Conservation (phyloP, 176 grass and related monocot genomes). For the Metroxylon sagu region DNA sequence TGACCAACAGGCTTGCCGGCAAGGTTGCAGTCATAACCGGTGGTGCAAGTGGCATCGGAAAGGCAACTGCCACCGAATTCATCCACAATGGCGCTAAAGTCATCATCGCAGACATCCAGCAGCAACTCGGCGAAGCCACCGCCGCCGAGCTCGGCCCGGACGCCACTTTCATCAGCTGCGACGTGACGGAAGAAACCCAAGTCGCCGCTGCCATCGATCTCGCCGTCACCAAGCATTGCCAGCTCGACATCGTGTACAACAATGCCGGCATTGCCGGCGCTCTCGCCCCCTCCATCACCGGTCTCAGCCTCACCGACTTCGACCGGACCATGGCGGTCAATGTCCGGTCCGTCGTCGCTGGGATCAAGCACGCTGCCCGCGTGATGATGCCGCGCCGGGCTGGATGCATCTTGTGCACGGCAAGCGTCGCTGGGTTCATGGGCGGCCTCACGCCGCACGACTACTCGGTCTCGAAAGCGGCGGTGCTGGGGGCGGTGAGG, state of each 20-base stretch:
- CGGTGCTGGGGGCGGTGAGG: conserved; percentile 32
- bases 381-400: conserved; percentile 46
- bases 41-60: conserved; percentile 50
- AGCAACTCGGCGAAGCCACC: conserved; percentile 20
- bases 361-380: conserved; percentile 71
- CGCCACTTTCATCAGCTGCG: conserved; percentile 34
- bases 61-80: conserved; percentile 38
- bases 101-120: conserved; percentile 49
- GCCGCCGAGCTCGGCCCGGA: conserved; percentile 34
- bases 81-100: conserved; percentile 42
- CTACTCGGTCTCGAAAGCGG: conserved; percentile 40
- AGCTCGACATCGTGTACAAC: conserved; percentile 66
- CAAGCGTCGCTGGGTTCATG: conserved; percentile 28
- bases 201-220: conserved; percentile 42
- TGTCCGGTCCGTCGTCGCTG: conserved; percentile 34
- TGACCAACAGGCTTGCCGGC: conserved; percentile 22
- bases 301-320: conserved; percentile 54
- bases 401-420: conserved; percentile 71
- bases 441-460: conserved; percentile 9
- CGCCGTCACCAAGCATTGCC: conserved; percentile 37
- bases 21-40: conserved; percentile 56
- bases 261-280: conserved; percentile 34
- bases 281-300: not conserved
- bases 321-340: conserved; percentile 67
- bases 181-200: conserved; percentile 47